These are phyloP conservation scores for thale cress (Arabidopsis thaliana) DNA, from an alignment of 345 rosid genomes.

Conservation along the genomic window DNA sequence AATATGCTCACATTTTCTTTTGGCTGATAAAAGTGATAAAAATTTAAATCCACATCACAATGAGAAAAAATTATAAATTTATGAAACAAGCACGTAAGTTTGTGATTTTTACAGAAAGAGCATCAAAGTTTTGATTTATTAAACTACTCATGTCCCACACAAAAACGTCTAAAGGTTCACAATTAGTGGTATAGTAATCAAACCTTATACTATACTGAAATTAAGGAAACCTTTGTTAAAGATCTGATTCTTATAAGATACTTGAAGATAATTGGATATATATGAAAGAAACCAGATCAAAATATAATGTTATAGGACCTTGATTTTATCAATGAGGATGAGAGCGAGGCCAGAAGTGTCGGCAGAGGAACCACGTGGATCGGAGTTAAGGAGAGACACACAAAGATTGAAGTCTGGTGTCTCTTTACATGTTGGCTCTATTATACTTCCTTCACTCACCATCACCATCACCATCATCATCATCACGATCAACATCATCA, in stretches of 20 bases:
- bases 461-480: conserved; percentile 5
- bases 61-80: not conserved
- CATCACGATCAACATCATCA: not conserved
- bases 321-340: conserved; percentile 46
- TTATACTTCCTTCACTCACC: conserved; percentile 33
- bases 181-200: not conserved
- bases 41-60: not conserved
- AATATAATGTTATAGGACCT: conserved; percentile 16
- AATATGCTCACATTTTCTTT: too few species aligned
- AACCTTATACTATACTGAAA: not conserved
- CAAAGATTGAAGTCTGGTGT: conserved; percentile 52
- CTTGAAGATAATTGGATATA: not conserved
- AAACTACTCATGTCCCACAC: not conserved
- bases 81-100: not conserved
- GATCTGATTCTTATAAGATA: not conserved
- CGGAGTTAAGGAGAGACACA: conserved; percentile 47
- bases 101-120: not conserved
- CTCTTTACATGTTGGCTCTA: conserved; percentile 49
- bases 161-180: not conserved
- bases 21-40: not conserved
- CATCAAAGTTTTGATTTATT: too few species aligned
- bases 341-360: conserved; percentile 49
- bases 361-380: conserved; percentile 52
- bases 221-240: not conserved
- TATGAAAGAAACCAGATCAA: conserved; percentile 8